Evolutionary conservation across 768 basidiomycete genomes (phyloP).

Genomic region (Pleurotus djamor): DNA sequence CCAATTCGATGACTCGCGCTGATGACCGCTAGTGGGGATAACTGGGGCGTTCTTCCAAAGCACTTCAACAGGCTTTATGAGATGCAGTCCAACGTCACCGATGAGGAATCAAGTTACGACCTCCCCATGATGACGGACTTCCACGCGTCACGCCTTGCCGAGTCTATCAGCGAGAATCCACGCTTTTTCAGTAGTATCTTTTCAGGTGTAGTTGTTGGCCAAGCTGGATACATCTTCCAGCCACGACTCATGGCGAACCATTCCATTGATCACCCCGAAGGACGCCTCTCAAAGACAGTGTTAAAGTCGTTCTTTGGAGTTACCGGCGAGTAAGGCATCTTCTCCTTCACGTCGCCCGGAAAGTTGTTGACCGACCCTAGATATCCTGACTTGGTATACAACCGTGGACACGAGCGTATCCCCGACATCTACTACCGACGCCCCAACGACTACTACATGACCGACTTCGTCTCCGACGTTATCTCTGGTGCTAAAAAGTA

Average conservation of each 20-base stretch:
- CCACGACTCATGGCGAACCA: conserved; percentile 7
- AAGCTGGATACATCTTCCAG: neutral
- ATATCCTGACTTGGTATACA: neutral
- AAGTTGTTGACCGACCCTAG: neutral
- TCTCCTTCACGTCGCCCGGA: neutral
- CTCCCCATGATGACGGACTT: neutral
- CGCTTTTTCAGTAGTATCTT: neutral
- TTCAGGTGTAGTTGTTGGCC: neutral
- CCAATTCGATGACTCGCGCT: neutral
- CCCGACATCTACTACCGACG: conserved; percentile 7
- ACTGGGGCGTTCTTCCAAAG: neutral
- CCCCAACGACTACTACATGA: conserved; percentile 1
- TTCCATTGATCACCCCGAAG: conserved; percentile 3
- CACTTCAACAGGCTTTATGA: neutral
- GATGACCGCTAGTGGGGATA: neutral
- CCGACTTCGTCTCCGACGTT: neutral
- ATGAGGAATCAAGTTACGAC: neutral
- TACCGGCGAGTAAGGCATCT: neutral
- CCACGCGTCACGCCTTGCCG: neutral
- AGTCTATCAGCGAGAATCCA: conserved; percentile 3
- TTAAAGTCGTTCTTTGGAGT: conserved; percentile 6
- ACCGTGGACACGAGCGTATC: conserved; percentile 7
- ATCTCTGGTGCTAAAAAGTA: neutral
- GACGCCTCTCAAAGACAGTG: neutral
- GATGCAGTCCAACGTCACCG: neutral